Evolutionary conservation across 345 rosid species (phyloP), one percentile per base, ranked within the genome.

Genomic region (Kandelia obovata): DNA sequence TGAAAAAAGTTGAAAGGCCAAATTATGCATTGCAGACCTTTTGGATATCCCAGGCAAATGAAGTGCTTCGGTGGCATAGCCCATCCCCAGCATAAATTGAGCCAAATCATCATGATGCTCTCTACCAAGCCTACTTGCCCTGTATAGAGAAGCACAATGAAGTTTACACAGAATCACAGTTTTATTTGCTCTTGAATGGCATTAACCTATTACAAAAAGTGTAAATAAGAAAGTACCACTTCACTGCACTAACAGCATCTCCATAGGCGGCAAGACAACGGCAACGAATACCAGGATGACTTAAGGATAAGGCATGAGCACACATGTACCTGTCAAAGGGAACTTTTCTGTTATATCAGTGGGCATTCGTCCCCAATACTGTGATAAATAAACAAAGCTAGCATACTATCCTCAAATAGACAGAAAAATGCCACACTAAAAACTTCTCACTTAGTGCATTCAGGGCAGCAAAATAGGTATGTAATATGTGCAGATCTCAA

Each of bases 41-140:
- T 95, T 95, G 53, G 99, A 95, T 85, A 95, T 87, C 75, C 99
- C 99, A 77, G 99, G 96, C 60, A 95, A 85, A 85, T 95, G 98
- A 81, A 95, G 99, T 66, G 99, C 99, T 84, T 95, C 99, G 53
- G 89, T 95, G 23, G 98, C 98, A 69, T 95, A 95, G 67, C 99
- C 99, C 99, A 95, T 95, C 65, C 97, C 99, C 76, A 92, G 83
- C 96, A 95, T 83, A 78, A 95, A 95, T 65, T 95, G 96, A 56
- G 97, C 99, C 65, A 95, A 84, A 82, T 95, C 99, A 83, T 95
- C 99, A 71, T 95, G 99, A 77, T 95, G 99, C 68, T 95, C 99
- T 79, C 93, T 89, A 49, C 93, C 99, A 75, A 95, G 99, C 78
- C 99, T 85, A 84, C 92, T 95, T 74, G 97, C 97, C 97, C 99